phyloP scores from a whole-genome alignment of 208 protist species.

The Porcisia deanei region DNA sequence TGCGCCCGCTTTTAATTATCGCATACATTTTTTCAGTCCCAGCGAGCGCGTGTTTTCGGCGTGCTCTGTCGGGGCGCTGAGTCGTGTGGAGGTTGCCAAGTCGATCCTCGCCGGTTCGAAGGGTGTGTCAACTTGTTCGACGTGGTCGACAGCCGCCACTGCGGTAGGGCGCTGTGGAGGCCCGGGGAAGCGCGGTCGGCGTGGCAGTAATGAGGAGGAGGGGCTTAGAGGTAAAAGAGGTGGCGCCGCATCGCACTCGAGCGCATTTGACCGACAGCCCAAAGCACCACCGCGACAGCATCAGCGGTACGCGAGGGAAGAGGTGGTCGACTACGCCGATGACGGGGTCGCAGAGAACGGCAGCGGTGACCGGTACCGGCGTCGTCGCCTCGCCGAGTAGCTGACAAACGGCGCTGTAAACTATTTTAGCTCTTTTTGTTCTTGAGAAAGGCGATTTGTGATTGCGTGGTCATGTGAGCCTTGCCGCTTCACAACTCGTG shows the following conservation, averaged over 20 bases:
- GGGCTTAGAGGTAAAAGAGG: background rate
- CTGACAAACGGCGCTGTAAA: background rate
- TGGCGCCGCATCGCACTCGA: background rate
- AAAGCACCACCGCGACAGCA: slow-evolving; percentile 23
- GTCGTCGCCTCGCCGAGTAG: slow-evolving; percentile 12
- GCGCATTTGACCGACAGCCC: slow-evolving; percentile 11
- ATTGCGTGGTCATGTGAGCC: too few relatives aligned
- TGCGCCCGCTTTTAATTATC: slow-evolving; percentile 51
- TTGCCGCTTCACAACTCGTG: background rate
- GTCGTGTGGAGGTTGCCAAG: slow-evolving; percentile 64
- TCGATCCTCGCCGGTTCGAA: slow-evolving; percentile 20
- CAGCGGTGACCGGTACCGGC: slow-evolving; percentile 9
- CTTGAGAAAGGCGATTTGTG: too few relatives aligned
- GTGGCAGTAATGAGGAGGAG: background rate
- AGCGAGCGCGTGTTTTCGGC: slow-evolving; percentile 78
- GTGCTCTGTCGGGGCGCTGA: slow-evolving; percentile 71
- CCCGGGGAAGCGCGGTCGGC: slow-evolving; percentile 10
- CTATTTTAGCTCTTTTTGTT: background rate
- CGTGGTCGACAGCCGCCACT: slow-evolving; percentile 8
- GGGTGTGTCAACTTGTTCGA: slow-evolving; percentile 1
- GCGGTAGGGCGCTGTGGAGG: slow-evolving; percentile 11
- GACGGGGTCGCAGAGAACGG: background rate
- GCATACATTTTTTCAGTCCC: slow-evolving; percentile 67
- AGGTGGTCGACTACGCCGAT: slow-evolving; percentile 6
- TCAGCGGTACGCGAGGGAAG: slow-evolving; percentile 3